A percentile compares a stretch with the other conserved stretches of the same genome.
These are phyloP conservation scores for Phoma sp. DNA, from an alignment of 2,329 filamentous ascomycete genomes.

Conservation along the genomic window DNA sequence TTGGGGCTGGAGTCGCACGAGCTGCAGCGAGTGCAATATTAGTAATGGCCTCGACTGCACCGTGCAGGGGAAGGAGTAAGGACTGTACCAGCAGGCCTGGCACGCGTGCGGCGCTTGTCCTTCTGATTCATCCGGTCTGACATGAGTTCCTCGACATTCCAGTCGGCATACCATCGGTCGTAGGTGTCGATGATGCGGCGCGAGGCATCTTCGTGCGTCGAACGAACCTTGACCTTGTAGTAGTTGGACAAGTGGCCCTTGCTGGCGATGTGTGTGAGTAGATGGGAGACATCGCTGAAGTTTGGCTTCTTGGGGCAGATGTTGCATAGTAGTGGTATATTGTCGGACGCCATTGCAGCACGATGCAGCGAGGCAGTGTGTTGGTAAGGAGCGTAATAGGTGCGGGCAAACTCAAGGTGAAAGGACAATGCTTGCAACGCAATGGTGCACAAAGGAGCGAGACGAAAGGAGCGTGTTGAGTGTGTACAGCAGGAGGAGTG, in stretches of 20 bases:
- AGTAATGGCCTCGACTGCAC: conserved; percentile 18
- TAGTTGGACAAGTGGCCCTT: conserved; percentile 89
- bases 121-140: conserved; percentile 80
- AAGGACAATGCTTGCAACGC: conserved; percentile 40
- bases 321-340: conserved; percentile 77
- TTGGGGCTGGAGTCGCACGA: conserved; percentile 29
- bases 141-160: conserved; percentile 76
- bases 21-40: conserved; percentile 30
- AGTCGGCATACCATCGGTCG: conserved; percentile 77
- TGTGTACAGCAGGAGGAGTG: conserved; percentile 42
- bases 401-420: conserved; percentile 27
- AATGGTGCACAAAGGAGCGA: conserved; percentile 31
- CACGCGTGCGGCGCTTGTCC: conserved; percentile 67
- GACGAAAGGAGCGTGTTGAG: conserved; percentile 48
- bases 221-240: conserved; percentile 80
- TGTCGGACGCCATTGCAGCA: conserved; percentile 48
- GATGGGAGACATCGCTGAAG: conserved; percentile 90
- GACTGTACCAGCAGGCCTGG: conserved; percentile 41
- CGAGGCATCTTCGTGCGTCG: conserved; percentile 72
- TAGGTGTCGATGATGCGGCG: conserved; percentile 70
- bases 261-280: conserved; percentile 90
- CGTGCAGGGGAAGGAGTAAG: conserved; percentile 12
- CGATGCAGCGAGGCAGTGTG: conserved; percentile 5
- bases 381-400: conserved; percentile 37
- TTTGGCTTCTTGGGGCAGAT: conserved; percentile 80